Evolutionary conservation across 2,329 filamentous ascomycete genomes (phyloP).

Genomic region (Stagonosporopsis chrysanthemi): DNA sequence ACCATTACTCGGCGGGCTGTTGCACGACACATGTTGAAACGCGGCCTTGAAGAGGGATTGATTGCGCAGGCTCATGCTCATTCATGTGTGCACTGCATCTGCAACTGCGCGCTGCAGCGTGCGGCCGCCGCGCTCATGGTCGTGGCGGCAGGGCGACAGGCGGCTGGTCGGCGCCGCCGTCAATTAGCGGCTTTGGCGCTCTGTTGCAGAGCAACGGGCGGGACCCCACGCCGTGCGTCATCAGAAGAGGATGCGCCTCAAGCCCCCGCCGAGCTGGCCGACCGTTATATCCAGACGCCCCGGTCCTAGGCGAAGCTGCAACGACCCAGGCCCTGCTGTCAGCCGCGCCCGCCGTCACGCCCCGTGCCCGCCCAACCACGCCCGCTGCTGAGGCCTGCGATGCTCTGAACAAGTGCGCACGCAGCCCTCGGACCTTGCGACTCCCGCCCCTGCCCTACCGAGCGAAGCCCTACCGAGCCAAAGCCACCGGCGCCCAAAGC

Average conservation of each 20-base stretch:
- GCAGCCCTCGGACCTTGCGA: constrained; percentile 20
- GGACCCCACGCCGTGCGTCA: constrained; percentile 21
- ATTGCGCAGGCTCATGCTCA: constrained; percentile 4
- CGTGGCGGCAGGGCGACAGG: neutral
- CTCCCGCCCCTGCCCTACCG: constrained; percentile 23
- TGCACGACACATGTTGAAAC: constrained; percentile 3
- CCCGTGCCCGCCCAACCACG: constrained; percentile 6
- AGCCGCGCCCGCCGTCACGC: neutral
- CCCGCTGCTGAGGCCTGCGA: constrained; percentile 24
- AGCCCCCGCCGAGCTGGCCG: constrained; percentile 34
- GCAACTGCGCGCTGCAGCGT: neutral
- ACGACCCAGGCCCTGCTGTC: constrained; percentile 8
- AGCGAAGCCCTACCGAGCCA: constrained; percentile 7
- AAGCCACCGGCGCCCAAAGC: constrained; percentile 16
- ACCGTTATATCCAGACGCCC: constrained; percentile 17
- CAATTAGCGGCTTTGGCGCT: constrained; percentile 8
- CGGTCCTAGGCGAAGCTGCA: constrained; percentile 37
- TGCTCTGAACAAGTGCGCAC: constrained; percentile 19
- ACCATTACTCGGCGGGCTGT: constrained; percentile 1
- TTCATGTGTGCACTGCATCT: too few species aligned
- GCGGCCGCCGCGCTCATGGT: neutral
- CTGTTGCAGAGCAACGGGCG: constrained; percentile 16
- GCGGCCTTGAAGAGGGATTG: neutral
- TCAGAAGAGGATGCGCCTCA: constrained; percentile 26
- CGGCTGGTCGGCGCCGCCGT: neutral